Evolutionary conservation across 176 grass and related monocot species (phyloP), one percentile per base, ranked within the genome.

Genomic region (Hsuehochloa calcarea): DNA sequence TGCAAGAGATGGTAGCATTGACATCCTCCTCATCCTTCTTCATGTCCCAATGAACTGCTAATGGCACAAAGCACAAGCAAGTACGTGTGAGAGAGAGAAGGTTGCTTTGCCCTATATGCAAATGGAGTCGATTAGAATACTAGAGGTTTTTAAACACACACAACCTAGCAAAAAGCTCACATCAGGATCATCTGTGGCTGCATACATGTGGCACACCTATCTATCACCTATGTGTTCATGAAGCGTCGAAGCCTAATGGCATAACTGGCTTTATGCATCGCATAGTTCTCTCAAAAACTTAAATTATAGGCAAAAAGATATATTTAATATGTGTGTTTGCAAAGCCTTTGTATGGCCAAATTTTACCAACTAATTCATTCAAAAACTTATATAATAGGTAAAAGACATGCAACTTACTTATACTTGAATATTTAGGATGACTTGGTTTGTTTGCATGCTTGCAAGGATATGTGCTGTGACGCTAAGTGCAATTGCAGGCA

Each of bases 81-180:
- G 72, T 62, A 54, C 40, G 68, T 19, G 76, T 56, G 66, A 74
- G 82, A 45, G 27, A 29, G 77, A 43, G 44, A 50, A 83, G 83
- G 75, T 79, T 70, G 67, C 64, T 79, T 65, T 85, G 69, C 72
- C 19, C 55, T 88, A 85, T 79, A 81, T 66, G 78, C 47, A 49
- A 78, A 55, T 70, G 72, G 55, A 19, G n/a, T 47, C 50, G 75
- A 78, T 75, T 90, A 87, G 65, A 87, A 80, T 80, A 80, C 68
- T 80, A 72, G 82, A 88, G 78, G 78, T 85, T 82, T 77, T 74
- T 79, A 78, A 88, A 81, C 77, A 35, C 86, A 82, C 69, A 87
- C 75, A 84, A 77, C 77, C 68, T 52, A 74, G 75, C 37, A 55
- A 39, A 39, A 59, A 49, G 40, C 26, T 80, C 69, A 40, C 80